phyloP scores from a whole-genome alignment of 441 rosid species.

The Populus hybrid region DNA sequence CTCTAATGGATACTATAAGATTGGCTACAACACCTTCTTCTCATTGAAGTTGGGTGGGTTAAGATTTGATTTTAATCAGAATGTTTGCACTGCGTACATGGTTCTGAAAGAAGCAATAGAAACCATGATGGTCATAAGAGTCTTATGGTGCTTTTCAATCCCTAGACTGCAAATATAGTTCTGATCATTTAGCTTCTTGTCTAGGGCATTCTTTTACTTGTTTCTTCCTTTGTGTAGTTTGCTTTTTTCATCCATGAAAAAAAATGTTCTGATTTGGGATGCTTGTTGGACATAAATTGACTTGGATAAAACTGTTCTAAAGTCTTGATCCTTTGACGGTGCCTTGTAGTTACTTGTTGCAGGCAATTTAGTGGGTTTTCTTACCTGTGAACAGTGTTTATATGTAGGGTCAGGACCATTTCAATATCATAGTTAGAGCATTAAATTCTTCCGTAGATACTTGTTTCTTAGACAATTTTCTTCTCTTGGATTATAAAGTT shows the following conservation, averaged over 20 bases:
- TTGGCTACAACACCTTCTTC: not conserved
- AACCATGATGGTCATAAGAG: not conserved
- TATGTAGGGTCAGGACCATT: not conserved
- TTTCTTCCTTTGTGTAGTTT: not conserved
- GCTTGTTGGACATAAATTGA: not conserved
- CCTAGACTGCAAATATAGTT: not conserved
- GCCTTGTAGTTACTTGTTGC: not conserved
- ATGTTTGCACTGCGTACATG: not conserved
- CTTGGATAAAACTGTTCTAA: not conserved
- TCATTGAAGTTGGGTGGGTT: conserved; percentile 3
- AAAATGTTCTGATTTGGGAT: not conserved
- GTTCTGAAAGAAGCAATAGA: not conserved
- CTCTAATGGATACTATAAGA: not conserved
- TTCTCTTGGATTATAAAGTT: not conserved
- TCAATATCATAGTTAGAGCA: not conserved
- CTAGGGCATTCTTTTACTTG: not conserved
- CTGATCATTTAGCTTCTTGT: not conserved
- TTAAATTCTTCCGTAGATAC: not conserved
- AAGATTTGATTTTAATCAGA: not conserved
- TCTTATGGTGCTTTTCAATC: not conserved
- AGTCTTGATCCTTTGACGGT: not conserved
- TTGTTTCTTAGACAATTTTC: not conserved
- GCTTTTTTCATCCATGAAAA: not conserved
- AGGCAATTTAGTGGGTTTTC: not conserved
- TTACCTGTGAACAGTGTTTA: not conserved